These are phyloP conservation scores for Fusarium sp. DNA, from an alignment of 2,329 filamentous ascomycete genomes.

Conservation along the genomic window DNA sequence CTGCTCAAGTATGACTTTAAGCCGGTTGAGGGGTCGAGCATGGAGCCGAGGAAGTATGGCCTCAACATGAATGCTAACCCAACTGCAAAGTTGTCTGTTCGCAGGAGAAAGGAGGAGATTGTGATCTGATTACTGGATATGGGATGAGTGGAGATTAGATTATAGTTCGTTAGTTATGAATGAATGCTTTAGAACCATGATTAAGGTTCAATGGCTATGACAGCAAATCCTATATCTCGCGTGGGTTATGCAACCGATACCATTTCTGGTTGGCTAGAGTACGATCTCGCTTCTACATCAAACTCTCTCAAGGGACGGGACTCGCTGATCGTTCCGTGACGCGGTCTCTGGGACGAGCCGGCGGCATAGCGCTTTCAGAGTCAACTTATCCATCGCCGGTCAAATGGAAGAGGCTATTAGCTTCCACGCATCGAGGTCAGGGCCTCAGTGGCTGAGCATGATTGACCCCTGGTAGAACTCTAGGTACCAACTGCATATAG, in stretches of 20 bases:
- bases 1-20: background rate
- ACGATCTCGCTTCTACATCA: rapidly evolving
- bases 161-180: background rate
- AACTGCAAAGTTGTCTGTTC: background rate
- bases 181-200: background rate
- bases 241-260: rapidly evolving
- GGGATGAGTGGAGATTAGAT: background rate
- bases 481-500: too few species aligned
- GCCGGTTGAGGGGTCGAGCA: background rate
- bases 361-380: rapidly evolving
- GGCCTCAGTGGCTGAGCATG: background rate
- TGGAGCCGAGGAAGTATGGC: background rate
- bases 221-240: rapidly evolving
- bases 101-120: background rate
- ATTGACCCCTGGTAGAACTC: background rate
- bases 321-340: background rate
- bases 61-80: background rate
- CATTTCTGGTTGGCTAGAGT: too few species aligned
- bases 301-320: rapidly evolving
- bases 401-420: rapidly evolving
- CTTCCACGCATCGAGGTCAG: background rate
- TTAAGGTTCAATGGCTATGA: background rate
- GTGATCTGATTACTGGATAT: background rate
- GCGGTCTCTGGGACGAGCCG: background rate
- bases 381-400: rapidly evolving